Base-by-base conservation (phyloP, 805 yeast genomes). In the Candida saitoana region DNA sequence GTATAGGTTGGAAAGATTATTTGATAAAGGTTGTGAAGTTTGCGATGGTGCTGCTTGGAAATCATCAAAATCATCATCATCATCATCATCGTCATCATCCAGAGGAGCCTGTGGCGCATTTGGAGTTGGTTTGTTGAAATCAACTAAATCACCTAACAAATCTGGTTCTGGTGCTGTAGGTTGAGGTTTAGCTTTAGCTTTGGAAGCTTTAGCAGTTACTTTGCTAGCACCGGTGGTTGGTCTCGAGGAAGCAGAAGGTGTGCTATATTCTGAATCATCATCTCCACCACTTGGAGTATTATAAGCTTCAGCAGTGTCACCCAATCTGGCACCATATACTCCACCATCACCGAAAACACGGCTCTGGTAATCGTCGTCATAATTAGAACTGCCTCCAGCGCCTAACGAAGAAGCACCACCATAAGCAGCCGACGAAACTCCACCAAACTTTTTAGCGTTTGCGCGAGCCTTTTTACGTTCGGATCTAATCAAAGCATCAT, bases 381-480 rank as follows among this genome's bases (percentile, higher is more conserved):
- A 76, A 46, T 64, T 67, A 34, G 62, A 70, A 25, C 52, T 54
- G 18, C 62, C 65, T 19, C 65, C 45, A 32, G 67, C 62, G 5
- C 61, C 51, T n/a, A 56, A 40, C 7, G 72, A 62, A 3, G 70
- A 55, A 11, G 75, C 70, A 18, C 83, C 83, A 18, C 86, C 84
- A 42, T 43, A 65, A 8, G 72, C 70, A 36, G 67, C 67, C 5
- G 69, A 62, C 6, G 90, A 79, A 27, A 86, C 83, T 39, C 90
- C 96, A 35, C 82, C 84, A 59, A 82, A 88, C 62, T 89, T 90
- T 63, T 84, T 80, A 27, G 88, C 76, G 50, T 88, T 85, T 14
- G 82, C 84, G 51, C 93, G 79, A n/a, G 96, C 89, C 73, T 86
- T 87, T 63, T 86, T 87, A 48, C 98, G 77, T 62, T 90, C 98